Evolutionary conservation across 2,329 filamentous ascomycete species (phyloP), one percentile per base, ranked within the genome.

Genomic region (Penicillium brevicompactum): DNA sequence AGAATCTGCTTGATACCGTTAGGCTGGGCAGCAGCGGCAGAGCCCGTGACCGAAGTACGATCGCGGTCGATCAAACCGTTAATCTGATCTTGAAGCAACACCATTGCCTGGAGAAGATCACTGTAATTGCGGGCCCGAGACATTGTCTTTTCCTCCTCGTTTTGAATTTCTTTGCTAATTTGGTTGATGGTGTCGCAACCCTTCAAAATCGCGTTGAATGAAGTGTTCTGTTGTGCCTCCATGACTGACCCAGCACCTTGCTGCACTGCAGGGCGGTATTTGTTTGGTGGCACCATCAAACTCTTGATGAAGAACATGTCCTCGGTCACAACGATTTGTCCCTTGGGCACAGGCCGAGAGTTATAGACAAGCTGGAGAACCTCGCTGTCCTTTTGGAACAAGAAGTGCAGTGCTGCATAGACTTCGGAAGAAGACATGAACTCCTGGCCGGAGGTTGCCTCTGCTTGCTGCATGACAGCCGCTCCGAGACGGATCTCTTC

Each of bases 1-100:
- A 99, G 82, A 70, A 92, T 89, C 71, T 99, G 94, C 77, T 99
- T 99, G 77, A 99, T 96, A 65, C 95, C 94, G 60, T 96, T 92
- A 58, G 95, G 90, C 50, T 91, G 89, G 53, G 87, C 83, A 67
- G 88, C 87, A 13, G 87, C 90, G 27, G 91, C 90, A 16, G 86
- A 82, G 49, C 91, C 91, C 61, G 89, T 87, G 3, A 91, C 82
- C 2, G 92, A 90, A 67, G 94, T 96, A 59, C 92, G 88, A 67
- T 92, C 89, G 60, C 88, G 86, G 73, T 99, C 94, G 62, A 97
- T 91, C 50, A 99, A 79, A n/a, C 90, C 87, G 71, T 99, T 99
- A 58, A 97, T 91, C 24, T 85, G 81, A 66, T 96, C 92, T 74
- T 99, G 94, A 11, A 99, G 82, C 47, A 87, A 84, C 22, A 91